Evolutionary conservation across 768 basidiomycete species (phyloP), one percentile per base, ranked within the genome.

Genomic region (Infundibulicybe gibba): DNA sequence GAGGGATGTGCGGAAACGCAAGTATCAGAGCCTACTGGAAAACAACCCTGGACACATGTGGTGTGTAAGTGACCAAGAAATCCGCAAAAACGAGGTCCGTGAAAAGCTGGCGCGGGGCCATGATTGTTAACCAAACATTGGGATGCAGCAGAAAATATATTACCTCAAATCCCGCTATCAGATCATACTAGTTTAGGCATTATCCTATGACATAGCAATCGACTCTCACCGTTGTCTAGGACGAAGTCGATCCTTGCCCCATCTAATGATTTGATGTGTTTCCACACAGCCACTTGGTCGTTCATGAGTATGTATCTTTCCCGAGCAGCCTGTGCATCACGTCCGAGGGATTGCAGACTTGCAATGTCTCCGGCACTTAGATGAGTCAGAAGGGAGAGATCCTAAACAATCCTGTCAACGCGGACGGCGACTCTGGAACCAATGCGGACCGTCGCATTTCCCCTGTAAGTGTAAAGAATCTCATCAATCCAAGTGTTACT

Each of bases 81-180:
- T 94, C 92, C 13, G 92, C 92, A 49, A 97, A 85, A 14, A 97
- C 85, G 13, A 97, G 68, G 57, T 97, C 95, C 3, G 95, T 97
- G 67, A 89, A 94, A 15, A 97, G 72, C 91, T 95, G 53, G 8
- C 35, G 35, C 10, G 17, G 15, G 20, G 45, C 10, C 16, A n/a
- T 20, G 41, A 10, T 45, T 17, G 43, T 8, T 34, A 37, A 41
- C 20, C 11, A 19, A 30, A 17, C 41, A 16, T 35, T 25, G 30
- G 19, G 12, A 19, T 12, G 19, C 38, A 8, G 25, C 25, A 8
- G 25, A 8, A 25, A 25, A 25, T 25, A 25, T 25, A 25, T 34
- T 61, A 90, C 91, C 76, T 95, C 94, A 54, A 94, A 97, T 0
- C 94, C 94, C 57, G 91, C 92, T 94, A 51, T 3, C 50, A 47